A percentile compares a stretch with the other conserved stretches of the same genome.
phyloP scores from a whole-genome alignment of 1,284 basidiomycete genomes.

The Thelephora terrestris region DNA sequence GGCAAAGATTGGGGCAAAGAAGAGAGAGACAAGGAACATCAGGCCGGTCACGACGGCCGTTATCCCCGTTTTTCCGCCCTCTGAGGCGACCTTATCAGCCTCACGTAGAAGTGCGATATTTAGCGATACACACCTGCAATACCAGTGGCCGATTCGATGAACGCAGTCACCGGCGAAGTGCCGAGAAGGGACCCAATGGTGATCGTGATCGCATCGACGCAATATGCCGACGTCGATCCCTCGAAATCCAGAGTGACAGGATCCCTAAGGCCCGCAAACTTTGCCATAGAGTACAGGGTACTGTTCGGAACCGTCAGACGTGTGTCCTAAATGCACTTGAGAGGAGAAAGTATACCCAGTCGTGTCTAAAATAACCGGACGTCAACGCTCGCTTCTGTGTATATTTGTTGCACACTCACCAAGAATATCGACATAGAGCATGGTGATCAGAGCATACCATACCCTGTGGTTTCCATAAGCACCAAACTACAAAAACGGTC shows the following conservation, averaged over 20 bases:
- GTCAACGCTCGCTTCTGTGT: too few species aligned
- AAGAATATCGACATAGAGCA: slow-evolving; percentile 86
- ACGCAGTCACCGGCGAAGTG: slow-evolving; percentile 82
- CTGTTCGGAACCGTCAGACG: slow-evolving; percentile 36
- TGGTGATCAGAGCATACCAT: too few species aligned
- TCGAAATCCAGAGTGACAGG: slow-evolving; percentile 84
- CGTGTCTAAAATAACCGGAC: slow-evolving; percentile 13
- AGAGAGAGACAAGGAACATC: slow-evolving; percentile 79
- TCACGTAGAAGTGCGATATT: not conserved
- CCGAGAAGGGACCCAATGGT: slow-evolving; percentile 78
- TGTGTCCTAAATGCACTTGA: slow-evolving; percentile 11
- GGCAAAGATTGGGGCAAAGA: slow-evolving; percentile 87
- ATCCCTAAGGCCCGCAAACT: slow-evolving; percentile 83
- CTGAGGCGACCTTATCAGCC: slow-evolving; percentile 24
- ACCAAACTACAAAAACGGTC: too few species aligned
- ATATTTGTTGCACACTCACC: slow-evolving; percentile 26
- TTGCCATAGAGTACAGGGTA: slow-evolving; percentile 87
- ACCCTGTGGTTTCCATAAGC: too few species aligned
- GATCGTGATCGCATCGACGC: slow-evolving; percentile 74
- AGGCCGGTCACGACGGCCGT: slow-evolving; percentile 68
- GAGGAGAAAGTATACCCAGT: slow-evolving; percentile 12
- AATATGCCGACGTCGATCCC: slow-evolving; percentile 77
- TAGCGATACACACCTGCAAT: slow-evolving; percentile 41
- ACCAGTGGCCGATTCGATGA: slow-evolving; percentile 77
- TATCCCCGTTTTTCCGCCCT: slow-evolving; percentile 84